phyloP scores from a whole-genome alignment of 106 monocot species.

The Posidonia australis region DNA sequence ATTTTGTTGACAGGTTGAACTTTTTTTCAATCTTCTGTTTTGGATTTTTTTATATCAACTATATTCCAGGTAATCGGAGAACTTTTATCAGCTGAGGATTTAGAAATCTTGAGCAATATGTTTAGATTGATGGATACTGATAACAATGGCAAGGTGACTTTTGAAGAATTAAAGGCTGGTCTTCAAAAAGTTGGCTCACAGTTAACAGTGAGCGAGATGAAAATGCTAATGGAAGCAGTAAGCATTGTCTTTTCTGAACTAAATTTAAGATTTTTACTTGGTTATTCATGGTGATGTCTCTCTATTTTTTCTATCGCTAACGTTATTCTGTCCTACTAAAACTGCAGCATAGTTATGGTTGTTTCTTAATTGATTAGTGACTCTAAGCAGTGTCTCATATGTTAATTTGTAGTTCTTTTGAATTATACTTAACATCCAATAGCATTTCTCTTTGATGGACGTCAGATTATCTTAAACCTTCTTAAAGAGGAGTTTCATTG shows the following conservation, averaged over 20 bases:
- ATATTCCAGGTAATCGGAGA: slow-evolving; percentile 56
- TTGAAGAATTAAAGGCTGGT: slow-evolving; percentile 61
- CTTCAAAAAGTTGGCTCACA: slow-evolving; percentile 62
- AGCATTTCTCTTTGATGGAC: too few species aligned
- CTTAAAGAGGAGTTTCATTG: too few species aligned
- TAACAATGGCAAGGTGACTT: slow-evolving; percentile 56
- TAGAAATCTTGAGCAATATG: slow-evolving; percentile 58
- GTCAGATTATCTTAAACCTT: too few species aligned
- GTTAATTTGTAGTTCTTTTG: too few species aligned
- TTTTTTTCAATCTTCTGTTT: background rate
- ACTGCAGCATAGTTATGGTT: too few species aligned
- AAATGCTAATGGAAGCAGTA: slow-evolving; percentile 75
- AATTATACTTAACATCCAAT: too few species aligned
- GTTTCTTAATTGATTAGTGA: too few species aligned
- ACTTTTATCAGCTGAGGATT: slow-evolving; percentile 55
- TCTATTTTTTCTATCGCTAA: too few species aligned
- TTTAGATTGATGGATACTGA: slow-evolving; percentile 61
- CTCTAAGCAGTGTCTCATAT: too few species aligned
- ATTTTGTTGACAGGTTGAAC: too few species aligned
- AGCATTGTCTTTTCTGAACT: slow-evolving; percentile 6
- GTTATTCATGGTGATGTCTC: background rate
- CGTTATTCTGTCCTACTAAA: too few species aligned
- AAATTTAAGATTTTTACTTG: background rate
- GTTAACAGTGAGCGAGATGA: slow-evolving; percentile 58
- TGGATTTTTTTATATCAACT: background rate